Evolutionary conservation across 2,329 filamentous ascomycete species (phyloP).

Genomic region (Sclerotinia nivalis): DNA sequence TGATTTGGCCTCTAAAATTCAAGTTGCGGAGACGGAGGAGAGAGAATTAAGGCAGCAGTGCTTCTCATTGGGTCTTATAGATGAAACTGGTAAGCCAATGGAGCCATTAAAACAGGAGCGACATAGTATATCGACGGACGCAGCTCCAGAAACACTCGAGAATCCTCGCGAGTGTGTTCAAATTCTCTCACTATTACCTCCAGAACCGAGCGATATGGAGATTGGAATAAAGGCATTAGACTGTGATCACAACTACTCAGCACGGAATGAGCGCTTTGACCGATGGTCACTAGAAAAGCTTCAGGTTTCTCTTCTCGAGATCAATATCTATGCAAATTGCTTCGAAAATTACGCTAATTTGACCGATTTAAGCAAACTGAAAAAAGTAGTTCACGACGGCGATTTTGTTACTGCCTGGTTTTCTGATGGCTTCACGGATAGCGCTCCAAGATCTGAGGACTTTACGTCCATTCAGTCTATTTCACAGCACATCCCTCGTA

Average conservation of each 20-base stretch:
- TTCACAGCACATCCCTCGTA: background rate
- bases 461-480: background rate
- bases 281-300: constrained; percentile 32
- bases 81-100: constrained; percentile 32
- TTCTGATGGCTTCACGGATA: constrained; percentile 24
- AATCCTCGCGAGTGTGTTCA: constrained; percentile 29
- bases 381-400: constrained; percentile 26
- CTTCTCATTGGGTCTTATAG: constrained; percentile 29
- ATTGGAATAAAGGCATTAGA: background rate
- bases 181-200: constrained; percentile 28
- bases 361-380: background rate
- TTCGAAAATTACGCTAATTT: background rate
- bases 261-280: constrained; percentile 28
- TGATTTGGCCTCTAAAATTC: constrained; percentile 24
- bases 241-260: constrained; percentile 14
- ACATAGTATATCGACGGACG: constrained; percentile 8
- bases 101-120: constrained; percentile 24
- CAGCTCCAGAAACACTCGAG: constrained; percentile 12
- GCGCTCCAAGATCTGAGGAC: background rate
- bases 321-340: constrained; percentile 29
- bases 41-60: constrained; percentile 27
- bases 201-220: background rate
- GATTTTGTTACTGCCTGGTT: constrained; percentile 32
- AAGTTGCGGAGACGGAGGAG: constrained; percentile 19
- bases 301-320: constrained; percentile 30